Percentiles rank a stretch among this genome's conserved stretches.
Evolutionary conservation across 192 early-diverging fungal species (phyloP).

Genomic region (Chytriomyces hyalinus): DNA sequence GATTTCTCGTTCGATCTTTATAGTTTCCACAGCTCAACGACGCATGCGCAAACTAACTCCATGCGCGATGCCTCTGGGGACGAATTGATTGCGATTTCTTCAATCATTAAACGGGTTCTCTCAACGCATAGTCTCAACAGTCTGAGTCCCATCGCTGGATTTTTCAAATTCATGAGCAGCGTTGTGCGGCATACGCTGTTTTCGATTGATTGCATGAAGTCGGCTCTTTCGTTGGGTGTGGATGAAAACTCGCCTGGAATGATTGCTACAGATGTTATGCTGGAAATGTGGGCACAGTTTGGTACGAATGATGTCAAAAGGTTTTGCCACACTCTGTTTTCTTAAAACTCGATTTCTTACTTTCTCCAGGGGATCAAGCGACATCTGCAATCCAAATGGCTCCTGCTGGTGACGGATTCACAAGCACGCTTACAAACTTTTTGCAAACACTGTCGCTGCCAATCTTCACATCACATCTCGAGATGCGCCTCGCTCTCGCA

Average conservation of each 20-base stretch:
- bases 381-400: background rate
- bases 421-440: slow-evolving; percentile 11
- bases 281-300: slow-evolving; percentile 29
- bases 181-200: slow-evolving; percentile 14
- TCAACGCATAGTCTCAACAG: slow-evolving; percentile 4
- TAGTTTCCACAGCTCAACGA: slow-evolving; percentile 11
- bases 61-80: slow-evolving; percentile 7
- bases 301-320: background rate
- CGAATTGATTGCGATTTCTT: slow-evolving; percentile 13
- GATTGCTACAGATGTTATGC: slow-evolving; percentile 25
- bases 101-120: slow-evolving; percentile 13
- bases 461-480: slow-evolving; percentile 67
- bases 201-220: slow-evolving; percentile 20
- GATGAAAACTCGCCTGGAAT: slow-evolving; percentile 24
- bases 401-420: background rate
- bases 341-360: background rate
- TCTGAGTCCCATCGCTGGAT: background rate
- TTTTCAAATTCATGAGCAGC: slow-evolving; percentile 13
- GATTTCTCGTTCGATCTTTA: too few relatives aligned
- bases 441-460: slow-evolving; percentile 32
- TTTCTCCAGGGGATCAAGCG: slow-evolving; percentile 13
- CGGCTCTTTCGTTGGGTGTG: background rate
- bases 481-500: slow-evolving; percentile 65
- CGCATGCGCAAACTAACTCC: slow-evolving; percentile 10
- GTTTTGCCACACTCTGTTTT: background rate